Conservation (phyloP, 495 filamentous ascomycete species). For the Podospora conica region DNA sequence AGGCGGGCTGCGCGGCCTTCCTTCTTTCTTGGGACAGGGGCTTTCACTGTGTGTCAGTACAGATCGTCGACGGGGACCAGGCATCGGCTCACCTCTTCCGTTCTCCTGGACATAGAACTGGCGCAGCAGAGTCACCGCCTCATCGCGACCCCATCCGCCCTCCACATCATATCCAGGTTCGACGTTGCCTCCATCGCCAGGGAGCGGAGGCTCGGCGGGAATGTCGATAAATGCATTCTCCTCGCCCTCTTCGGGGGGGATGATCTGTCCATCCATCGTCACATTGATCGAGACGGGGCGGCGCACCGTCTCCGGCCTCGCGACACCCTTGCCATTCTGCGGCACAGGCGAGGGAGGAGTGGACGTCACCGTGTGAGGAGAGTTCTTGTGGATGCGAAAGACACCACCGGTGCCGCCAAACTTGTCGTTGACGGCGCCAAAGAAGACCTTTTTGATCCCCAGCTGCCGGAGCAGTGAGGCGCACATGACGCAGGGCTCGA, state of each 20-base stretch:
- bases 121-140: slow-evolving; percentile 83
- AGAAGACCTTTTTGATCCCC: slow-evolving; percentile 76
- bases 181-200: slow-evolving; percentile 44
- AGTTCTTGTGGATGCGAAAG: slow-evolving; percentile 76
- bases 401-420: slow-evolving; percentile 96
- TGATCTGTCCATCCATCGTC: not conserved
- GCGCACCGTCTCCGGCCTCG: slow-evolving; percentile 22
- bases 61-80: not conserved
- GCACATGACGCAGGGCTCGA: slow-evolving; percentile 98
- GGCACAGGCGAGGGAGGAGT: slow-evolving; percentile 24
- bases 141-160: slow-evolving; percentile 77
- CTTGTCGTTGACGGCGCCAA: slow-evolving; percentile 90
- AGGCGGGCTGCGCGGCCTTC: slow-evolving; percentile 46
- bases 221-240: slow-evolving; percentile 1
- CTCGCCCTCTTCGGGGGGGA: slow-evolving; percentile 4
- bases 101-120: slow-evolving; percentile 98
- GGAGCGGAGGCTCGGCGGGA: slow-evolving; percentile 14
- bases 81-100: slow-evolving; percentile 56
- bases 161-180: slow-evolving; percentile 68
- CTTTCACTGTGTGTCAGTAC: slow-evolving; percentile 24
- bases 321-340: slow-evolving; percentile 26
- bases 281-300: slow-evolving; percentile 18
- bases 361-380: slow-evolving; percentile 23
- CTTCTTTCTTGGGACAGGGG: slow-evolving; percentile 47
- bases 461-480: slow-evolving; percentile 86